phyloP scores from a whole-genome alignment of 192 early-diverging fungal species.

The Backusella psychrophila region DNA sequence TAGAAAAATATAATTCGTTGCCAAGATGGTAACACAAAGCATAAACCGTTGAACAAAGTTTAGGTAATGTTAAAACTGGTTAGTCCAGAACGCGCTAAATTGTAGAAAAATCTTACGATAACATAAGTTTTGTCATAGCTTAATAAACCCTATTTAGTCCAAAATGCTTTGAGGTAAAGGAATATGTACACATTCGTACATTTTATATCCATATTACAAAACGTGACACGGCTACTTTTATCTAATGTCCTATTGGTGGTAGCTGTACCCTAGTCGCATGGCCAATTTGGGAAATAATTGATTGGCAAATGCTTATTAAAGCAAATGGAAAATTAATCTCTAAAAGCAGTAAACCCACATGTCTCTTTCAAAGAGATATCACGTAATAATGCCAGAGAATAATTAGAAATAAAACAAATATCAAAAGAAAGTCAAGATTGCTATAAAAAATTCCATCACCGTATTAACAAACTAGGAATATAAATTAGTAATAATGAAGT shows the following conservation, averaged over 20 bases:
- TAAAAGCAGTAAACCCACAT: neutral
- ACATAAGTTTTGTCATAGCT: neutral
- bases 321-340: neutral
- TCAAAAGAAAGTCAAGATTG: neutral
- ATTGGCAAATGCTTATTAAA: constrained; percentile 1
- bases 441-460: neutral
- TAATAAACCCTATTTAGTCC: neutral
- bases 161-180: neutral
- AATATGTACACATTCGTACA: neutral
- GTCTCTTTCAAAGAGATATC: neutral
- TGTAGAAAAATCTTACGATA: neutral
- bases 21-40: neutral
- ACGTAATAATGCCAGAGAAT: neutral
- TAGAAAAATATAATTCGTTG: neutral
- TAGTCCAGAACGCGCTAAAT: neutral
- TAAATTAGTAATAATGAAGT: neutral
- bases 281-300: constrained; percentile 2
- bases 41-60: neutral
- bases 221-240: neutral
- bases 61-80: neutral
- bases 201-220: neutral
- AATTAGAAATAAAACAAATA: neutral
- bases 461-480: neutral
- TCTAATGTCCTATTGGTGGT: neutral
- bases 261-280: neutral